A percentile compares a stretch with the other conserved stretches of the same genome.
These are phyloP conservation scores for Trichoderma sp. DNA, from an alignment of 2,329 filamentous ascomycete species.

Conservation along the genomic window DNA sequence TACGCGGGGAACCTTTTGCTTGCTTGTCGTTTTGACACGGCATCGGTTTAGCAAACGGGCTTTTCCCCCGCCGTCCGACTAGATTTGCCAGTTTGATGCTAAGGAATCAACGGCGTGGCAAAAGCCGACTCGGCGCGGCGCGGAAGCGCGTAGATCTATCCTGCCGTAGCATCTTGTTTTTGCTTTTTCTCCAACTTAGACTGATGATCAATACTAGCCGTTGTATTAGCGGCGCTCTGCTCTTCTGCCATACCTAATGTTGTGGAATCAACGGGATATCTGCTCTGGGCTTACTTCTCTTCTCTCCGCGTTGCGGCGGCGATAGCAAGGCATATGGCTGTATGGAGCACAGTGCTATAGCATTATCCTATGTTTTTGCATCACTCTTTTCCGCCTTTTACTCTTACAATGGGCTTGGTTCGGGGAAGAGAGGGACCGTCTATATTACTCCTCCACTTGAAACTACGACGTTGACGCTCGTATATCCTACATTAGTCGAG, in stretches of 20 bases:
- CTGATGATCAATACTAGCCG: neutral
- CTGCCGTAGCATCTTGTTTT: neutral
- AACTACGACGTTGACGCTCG: neutral
- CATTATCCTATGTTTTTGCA: neutral
- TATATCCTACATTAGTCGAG: neutral
- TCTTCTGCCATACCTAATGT: neutral
- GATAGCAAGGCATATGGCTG: neutral
- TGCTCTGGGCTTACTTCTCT: neutral
- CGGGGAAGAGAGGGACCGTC: neutral
- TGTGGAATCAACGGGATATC: neutral
- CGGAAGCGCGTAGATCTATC: conserved; percentile 19
- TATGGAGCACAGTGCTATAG: neutral
- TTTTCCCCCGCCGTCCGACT: neutral
- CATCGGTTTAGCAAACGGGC: conserved; percentile 7
- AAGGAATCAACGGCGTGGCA: conserved; percentile 14
- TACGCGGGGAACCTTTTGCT: conserved; percentile 3
- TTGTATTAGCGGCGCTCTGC: neutral
- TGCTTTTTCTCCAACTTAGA: neutral
- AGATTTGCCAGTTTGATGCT: conserved; percentile 8
- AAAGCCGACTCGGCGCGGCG: conserved; percentile 18
- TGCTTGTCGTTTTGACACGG: neutral
- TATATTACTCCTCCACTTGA: neutral
- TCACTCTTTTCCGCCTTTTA: neutral
- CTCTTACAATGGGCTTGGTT: neutral
- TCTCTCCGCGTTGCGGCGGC: neutral